Evolutionary conservation across 2,329 filamentous ascomycete genomes (phyloP).

Genomic region (Paecilomyces sp.): DNA sequence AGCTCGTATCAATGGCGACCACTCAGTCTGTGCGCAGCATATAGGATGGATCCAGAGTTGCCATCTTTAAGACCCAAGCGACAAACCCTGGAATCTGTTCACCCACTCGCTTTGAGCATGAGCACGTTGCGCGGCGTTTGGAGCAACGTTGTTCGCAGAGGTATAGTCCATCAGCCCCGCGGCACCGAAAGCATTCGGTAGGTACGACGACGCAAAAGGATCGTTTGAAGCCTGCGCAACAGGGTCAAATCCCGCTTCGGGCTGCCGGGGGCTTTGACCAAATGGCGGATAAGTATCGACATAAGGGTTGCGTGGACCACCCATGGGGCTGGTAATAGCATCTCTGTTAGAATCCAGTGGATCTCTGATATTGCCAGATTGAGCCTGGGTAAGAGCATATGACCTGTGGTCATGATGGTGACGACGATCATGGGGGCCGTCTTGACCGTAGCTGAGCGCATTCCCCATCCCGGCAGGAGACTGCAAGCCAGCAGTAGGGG

Average conservation of each 20-base stretch:
- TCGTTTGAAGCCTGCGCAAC: slow-evolving; percentile 21
- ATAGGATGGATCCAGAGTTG: not conserved
- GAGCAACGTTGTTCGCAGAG: slow-evolving; percentile 23
- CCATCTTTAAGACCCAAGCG: slow-evolving; percentile 51
- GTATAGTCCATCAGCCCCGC: slow-evolving; percentile 24
- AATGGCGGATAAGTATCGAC: slow-evolving; percentile 32
- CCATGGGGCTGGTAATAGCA: slow-evolving; percentile 17
- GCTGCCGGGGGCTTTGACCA: slow-evolving; percentile 21
- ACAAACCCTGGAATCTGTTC: slow-evolving; percentile 61
- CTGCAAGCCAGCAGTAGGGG: slow-evolving; percentile 59
- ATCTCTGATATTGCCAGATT: slow-evolving; percentile 13
- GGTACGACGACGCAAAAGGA: slow-evolving; percentile 27
- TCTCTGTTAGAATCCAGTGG: slow-evolving; percentile 22
- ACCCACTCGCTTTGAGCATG: slow-evolving; percentile 51
- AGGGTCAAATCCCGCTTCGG: slow-evolving; percentile 22
- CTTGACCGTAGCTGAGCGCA: slow-evolving; percentile 50
- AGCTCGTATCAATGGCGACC: not conserved
- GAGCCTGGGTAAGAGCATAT: slow-evolving; percentile 14
- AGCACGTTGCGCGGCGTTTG: slow-evolving; percentile 21
- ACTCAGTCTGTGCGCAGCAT: not conserved
- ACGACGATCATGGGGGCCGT: slow-evolving; percentile 31
- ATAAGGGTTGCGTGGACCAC: slow-evolving; percentile 25
- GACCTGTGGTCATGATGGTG: slow-evolving; percentile 30
- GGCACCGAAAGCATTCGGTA: slow-evolving; percentile 26
- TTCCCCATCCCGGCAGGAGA: slow-evolving; percentile 62